A percentile compares a stretch with the other conserved stretches of the same genome.
Evolutionary conservation across 2,329 filamentous ascomycete species (phyloP).

Genomic region (Clarireedia homoeocarpa): DNA sequence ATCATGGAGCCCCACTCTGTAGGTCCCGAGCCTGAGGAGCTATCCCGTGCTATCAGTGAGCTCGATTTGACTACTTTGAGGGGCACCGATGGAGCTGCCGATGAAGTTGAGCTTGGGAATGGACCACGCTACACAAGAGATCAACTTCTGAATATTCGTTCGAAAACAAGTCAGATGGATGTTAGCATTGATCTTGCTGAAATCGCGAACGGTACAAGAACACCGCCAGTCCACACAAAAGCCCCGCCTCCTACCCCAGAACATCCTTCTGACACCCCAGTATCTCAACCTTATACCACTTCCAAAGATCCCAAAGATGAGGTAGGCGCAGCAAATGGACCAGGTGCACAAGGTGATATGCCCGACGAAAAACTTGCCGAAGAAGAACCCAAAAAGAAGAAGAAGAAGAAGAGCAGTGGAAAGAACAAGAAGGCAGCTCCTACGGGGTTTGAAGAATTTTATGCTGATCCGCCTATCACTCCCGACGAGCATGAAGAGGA

Average conservation of each 20-base stretch:
- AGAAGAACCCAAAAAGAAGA: conserved; percentile 32
- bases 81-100: conserved; percentile 7
- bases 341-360: neutral
- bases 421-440: conserved; percentile 25
- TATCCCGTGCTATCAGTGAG: conserved; percentile 22
- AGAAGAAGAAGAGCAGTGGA: conserved; percentile 33
- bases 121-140: conserved; percentile 15
- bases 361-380: conserved; percentile 13
- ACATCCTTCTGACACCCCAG: conserved; percentile 1
- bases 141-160: conserved; percentile 15
- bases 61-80: conserved; percentile 17
- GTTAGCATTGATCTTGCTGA: neutral
- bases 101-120: neutral
- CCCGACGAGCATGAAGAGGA: conserved; percentile 60
- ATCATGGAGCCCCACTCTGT: conserved; percentile 8
- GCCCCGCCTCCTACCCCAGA: conserved; percentile 9
- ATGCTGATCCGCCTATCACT: conserved; percentile 71
- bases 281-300: neutral
- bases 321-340: neutral
- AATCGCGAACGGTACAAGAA: neutral
- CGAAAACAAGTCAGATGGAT: neutral
- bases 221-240: conserved; percentile 9
- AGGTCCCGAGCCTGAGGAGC: conserved; percentile 10
- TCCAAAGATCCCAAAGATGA: neutral
- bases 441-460: conserved; percentile 74